phyloP scores from a whole-genome alignment of 805 yeast genomes.

The Blastobotrys parvus region DNA sequence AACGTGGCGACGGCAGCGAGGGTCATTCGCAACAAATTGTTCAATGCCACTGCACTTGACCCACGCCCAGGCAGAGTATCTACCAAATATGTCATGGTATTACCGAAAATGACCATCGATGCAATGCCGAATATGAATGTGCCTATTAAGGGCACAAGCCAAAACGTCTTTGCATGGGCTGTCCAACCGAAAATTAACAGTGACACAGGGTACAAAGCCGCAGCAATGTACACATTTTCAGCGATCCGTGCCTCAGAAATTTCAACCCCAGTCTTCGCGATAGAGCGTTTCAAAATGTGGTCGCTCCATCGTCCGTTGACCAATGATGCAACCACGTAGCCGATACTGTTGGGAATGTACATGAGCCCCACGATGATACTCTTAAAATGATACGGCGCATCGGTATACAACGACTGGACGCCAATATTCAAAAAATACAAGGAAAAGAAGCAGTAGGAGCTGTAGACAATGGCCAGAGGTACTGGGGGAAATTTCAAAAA shows the following conservation, averaged over 20 bases:
- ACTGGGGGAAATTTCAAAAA: constrained; percentile 71
- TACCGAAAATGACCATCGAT: constrained; percentile 75
- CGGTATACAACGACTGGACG: constrained; percentile 51
- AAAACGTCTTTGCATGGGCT: constrained; percentile 50
- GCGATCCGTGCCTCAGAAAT: constrained; percentile 76
- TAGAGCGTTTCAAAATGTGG: constrained; percentile 43
- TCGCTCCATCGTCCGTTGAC: constrained; percentile 80
- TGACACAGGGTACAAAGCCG: constrained; percentile 52
- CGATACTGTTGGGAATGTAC: constrained; percentile 76
- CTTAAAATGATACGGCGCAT: constrained; percentile 61
- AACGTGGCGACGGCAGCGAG: constrained; percentile 74
- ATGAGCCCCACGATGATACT: constrained; percentile 62
- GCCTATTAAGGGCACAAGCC: constrained; percentile 78
- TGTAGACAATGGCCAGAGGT: constrained; percentile 50
- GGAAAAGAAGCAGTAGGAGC: constrained; percentile 64
- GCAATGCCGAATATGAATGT: constrained; percentile 77
- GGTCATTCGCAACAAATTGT: constrained; percentile 63
- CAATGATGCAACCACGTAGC: constrained; percentile 68
- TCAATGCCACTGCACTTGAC: constrained; percentile 81
- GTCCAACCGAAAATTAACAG: constrained; percentile 80
- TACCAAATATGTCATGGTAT: constrained; percentile 70
- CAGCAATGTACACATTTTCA: constrained; percentile 62
- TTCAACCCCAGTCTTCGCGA: constrained; percentile 50
- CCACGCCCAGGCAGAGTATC: constrained; percentile 84
- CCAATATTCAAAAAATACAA: constrained; percentile 71